Base-by-base conservation (phyloP, 73 alveolate species). In the Paraurostyla sp. region DNA sequence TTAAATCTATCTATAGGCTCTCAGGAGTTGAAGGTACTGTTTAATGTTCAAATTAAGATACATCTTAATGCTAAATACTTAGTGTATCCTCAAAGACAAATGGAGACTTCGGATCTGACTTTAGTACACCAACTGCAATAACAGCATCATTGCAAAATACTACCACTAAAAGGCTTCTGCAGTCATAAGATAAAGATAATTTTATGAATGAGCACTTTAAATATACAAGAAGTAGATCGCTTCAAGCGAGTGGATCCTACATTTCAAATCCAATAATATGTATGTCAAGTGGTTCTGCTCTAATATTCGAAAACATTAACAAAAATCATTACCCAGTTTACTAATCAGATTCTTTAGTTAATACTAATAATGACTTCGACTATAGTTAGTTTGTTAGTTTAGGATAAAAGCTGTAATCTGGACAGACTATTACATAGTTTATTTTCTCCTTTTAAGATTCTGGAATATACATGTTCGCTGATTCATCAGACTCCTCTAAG, bases 391-490 rank as follows among this genome's bases (percentile, higher is more conserved):
- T 88, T 54, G 27, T n/a, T 9, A 60, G 23, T 1, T 83, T 85
- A 1, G 93, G 9, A 49, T 32, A 41, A 20, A 42, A 43, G 29
- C 58, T 83, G 38, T 32, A 43, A 30, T 38, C 51, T 23, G 43
- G 62, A 6, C 13, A 18, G 29, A 83, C 49, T 6, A 68, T 91
- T n/a, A 69, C 52, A 35, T 40, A 83, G 49, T 91, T 91, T 56
- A 73, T 83, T 48, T 91, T 91, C 63, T 33, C 88, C 3, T 92
- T 92, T 87, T 41, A 40, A 3, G 78, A 91, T 4, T 76, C 85
- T 54, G 96, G 96, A 62, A 42, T 92, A 4, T 92, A 87, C 65
- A 94, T 87, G 29, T 92, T 92, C 83, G 75, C 56, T 25, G 91
- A 87, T 73, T 87, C 93, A 33, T 29, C 65, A 0, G 84, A 92